phyloP scores from a whole-genome alignment of 371 early-diverging fungal genomes.

The Amoeboaphelidium protococcarum region DNA sequence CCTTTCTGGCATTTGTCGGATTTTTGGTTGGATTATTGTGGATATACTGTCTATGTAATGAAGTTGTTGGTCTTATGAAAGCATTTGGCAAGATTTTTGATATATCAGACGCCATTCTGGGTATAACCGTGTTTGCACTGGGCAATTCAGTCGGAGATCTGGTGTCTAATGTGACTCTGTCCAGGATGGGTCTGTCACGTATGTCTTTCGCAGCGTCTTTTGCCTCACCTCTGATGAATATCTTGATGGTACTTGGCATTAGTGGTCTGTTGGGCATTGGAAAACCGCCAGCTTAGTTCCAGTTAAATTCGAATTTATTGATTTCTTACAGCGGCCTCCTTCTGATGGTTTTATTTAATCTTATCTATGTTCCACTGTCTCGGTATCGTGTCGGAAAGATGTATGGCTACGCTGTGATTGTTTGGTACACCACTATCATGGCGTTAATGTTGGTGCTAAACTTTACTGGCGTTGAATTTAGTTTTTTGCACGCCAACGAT shows the following conservation, averaged over 20 bases:
- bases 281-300: constrained; percentile 7
- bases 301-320: constrained; percentile 21
- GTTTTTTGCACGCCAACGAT: neutral
- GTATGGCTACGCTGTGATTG: constrained; percentile 12
- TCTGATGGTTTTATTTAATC: constrained; percentile 14
- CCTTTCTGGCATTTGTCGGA: constrained; percentile 30
- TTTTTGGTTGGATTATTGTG: constrained; percentile 38
- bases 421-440: neutral
- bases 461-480: neutral
- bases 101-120: constrained; percentile 47
- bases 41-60: constrained; percentile 55
- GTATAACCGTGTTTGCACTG: constrained; percentile 52
- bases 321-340: constrained; percentile 22
- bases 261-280: neutral
- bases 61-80: constrained; percentile 49
- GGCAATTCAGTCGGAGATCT: constrained; percentile 34
- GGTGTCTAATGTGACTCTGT: constrained; percentile 53
- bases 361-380: constrained; percentile 22
- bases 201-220: constrained; percentile 68
- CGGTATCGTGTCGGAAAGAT: constrained; percentile 19
- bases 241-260: neutral
- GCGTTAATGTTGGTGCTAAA: neutral
- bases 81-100: constrained; percentile 43
- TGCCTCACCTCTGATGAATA: constrained; percentile 51
- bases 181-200: constrained; percentile 45